These are phyloP conservation scores for Flaveria bidentis DNA, from an alignment of 129 eudicot species.

Conservation along the genomic window DNA sequence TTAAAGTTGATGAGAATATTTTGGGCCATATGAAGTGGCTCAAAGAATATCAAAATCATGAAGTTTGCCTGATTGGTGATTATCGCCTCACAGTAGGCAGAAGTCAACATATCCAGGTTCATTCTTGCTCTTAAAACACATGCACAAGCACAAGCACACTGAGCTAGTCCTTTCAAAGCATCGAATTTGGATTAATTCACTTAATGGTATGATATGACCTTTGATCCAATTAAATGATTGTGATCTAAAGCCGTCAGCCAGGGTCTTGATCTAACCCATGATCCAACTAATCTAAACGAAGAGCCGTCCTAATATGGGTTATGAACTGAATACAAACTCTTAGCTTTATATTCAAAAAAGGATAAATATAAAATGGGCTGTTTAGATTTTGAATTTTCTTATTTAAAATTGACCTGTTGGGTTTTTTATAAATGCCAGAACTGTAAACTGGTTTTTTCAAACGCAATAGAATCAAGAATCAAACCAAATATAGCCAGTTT, in stretches of 20 bases:
- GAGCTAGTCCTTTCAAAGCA: not conserved
- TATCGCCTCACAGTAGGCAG: constrained; percentile 3
- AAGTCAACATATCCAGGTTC: constrained; percentile 11
- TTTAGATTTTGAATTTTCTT: not conserved
- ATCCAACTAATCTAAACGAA: not conserved
- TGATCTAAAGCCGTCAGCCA: not conserved
- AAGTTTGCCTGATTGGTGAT: constrained; percentile 14
- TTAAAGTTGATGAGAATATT: not conserved
- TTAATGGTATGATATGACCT: not conserved
- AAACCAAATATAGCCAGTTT: not conserved
- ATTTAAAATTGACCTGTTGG: not conserved
- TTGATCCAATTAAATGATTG: not conserved
- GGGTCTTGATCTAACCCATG: constrained; percentile 10
- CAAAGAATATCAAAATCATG: constrained; percentile 5
- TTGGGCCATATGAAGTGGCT: constrained; percentile 13
- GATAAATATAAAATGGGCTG: not conserved
- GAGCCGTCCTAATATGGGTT: not conserved
- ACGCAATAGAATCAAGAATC: not conserved
- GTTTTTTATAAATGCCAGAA: not conserved
- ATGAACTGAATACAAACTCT: not conserved
- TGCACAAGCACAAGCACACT: not conserved
- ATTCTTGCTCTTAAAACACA: not conserved
- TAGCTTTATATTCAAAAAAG: not conserved
- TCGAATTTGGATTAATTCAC: not conserved
- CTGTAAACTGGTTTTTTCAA: not conserved